Base-by-base conservation (phyloP, 768 basidiomycete genomes). In the Tulasnella sp. region DNA sequence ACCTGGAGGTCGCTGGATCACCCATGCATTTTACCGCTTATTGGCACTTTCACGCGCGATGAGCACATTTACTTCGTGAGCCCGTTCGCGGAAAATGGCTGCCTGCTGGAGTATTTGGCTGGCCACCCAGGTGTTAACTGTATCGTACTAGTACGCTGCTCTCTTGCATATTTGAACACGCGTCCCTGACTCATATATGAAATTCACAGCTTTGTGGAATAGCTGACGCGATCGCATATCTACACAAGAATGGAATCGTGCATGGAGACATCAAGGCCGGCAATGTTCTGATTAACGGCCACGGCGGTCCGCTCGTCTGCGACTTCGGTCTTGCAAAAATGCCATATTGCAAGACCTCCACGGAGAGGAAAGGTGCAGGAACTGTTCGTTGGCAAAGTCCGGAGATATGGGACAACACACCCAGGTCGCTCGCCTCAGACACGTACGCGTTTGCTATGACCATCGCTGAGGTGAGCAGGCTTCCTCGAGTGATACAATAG, bases 301-400 rank as follows among this genome's bases (percentile, higher is more conserved):
- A 37, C 20, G 72, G 42, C 9, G 0, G 24, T 28, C 37, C 72
- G 20, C 72, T 73, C 31, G 7, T 73, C 72, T 73, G 72, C 42
- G 72, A 73, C 42, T 73, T 37, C 14, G 72, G 72, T n/a, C 72
- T 73, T 37, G 72, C 20, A 37, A 73, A 73, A 22, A 37, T 73
- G 34, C 37, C 34, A 28, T 22, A 34, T 28, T 22, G 22, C 20
- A 73, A 73, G 7, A 73, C 42, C 37, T 44, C 34, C 31, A 73
- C 31, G 7, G 42, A 37, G 72, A 73, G 42, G 31, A 37, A 73
- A 37, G 72, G 72, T 28, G 72, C 42, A 31, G 72, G 72, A 37
- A 73, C 22, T 44, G 22, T 73, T 44, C 72, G 37, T 7, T 73
- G 72, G 72, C 72, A 73, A 73, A 44, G 37, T 37, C 31, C 72